phyloP scores from a whole-genome alignment of 257 asterid genomes.

The Solanum pennellii region DNA sequence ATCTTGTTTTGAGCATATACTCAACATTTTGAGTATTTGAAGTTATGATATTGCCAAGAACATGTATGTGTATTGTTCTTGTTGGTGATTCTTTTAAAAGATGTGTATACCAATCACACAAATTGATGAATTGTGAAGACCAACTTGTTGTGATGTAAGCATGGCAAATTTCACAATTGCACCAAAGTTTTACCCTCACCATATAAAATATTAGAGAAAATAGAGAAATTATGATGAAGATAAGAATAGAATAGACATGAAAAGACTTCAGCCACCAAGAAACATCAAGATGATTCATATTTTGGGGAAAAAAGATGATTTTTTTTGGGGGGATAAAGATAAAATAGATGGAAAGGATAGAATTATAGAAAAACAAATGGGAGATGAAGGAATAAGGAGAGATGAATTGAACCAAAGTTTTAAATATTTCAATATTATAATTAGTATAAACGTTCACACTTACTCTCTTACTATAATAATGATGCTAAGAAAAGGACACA shows the following conservation, averaged over 20 bases:
- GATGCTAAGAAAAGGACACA: neutral
- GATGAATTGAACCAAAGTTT: neutral
- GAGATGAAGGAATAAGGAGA: neutral
- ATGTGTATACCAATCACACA: slow-evolving; percentile 72
- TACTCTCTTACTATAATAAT: neutral
- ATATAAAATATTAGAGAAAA: slow-evolving; percentile 1
- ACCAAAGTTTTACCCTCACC: slow-evolving; percentile 16
- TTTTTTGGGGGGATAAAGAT: neutral
- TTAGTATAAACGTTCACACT: neutral
- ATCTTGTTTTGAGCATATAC: slow-evolving; percentile 29
- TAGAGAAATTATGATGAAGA: neutral
- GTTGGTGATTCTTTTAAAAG: slow-evolving; percentile 45
- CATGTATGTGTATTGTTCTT: slow-evolving; percentile 54
- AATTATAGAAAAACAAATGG: neutral
- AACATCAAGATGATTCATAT: neutral
- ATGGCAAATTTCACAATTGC: slow-evolving; percentile 52
- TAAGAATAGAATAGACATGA: neutral
- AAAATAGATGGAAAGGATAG: neutral
- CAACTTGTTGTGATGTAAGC: slow-evolving; percentile 37
- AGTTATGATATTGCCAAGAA: slow-evolving; percentile 43
- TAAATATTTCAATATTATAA: neutral
- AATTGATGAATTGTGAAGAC: slow-evolving; percentile 30
- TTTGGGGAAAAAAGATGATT: neutral
- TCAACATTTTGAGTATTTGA: slow-evolving; percentile 31
- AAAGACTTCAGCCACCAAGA: neutral